Evolutionary conservation across 2,329 filamentous ascomycete genomes (phyloP), one percentile per base, ranked within the genome.

Genomic region (Aspergillus phoenicis): DNA sequence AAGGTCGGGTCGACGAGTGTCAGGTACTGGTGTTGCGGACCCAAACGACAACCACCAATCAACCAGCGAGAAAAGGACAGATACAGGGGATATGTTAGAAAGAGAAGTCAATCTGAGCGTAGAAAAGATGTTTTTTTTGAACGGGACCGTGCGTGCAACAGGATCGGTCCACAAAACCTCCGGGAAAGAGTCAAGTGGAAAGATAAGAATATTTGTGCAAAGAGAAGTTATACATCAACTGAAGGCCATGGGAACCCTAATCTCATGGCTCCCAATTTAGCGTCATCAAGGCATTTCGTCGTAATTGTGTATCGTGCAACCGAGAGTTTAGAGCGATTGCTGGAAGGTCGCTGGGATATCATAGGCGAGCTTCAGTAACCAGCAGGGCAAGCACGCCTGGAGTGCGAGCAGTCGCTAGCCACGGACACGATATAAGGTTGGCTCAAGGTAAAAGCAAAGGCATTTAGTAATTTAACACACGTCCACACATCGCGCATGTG

Each of bases 221-320:
- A 39, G 5, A 36, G 26, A 20, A 28, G 7, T 28, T 24, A 45
- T 22, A 55, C 24, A 45, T 41, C 26, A 15, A 38, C 38, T 55
- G 53, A n/a, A 13, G 36, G 43, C 17, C n/a, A 17, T 15, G 7
- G 30, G 26, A 28, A 2, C 47, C 28, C 15, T 28, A 11, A 30
- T 30, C 26, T 33, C n/a, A 11, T 17, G 11, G 24, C 59, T 38
- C 47, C 58, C 36, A 39, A 47, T 39, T 47, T 22, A 8, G 60
- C 39, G 52, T 64, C 57, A 58, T 64, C 45, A 57, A 38, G 57
- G 47, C 62, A 41, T 64, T 61, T 58, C 62, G 43, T 66, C 62
- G 55, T 65, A 57, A 64, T 22, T 30, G 33, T 58, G 15, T 51
- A 51, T 51, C 28, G 30, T 30, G 15, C n/a, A 51, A 17, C 6